A percentile compares a stretch with the other conserved stretches of the same genome.
Conservation (phyloP, 179 eudicot genomes). For the Beta lomatogona region DNA sequence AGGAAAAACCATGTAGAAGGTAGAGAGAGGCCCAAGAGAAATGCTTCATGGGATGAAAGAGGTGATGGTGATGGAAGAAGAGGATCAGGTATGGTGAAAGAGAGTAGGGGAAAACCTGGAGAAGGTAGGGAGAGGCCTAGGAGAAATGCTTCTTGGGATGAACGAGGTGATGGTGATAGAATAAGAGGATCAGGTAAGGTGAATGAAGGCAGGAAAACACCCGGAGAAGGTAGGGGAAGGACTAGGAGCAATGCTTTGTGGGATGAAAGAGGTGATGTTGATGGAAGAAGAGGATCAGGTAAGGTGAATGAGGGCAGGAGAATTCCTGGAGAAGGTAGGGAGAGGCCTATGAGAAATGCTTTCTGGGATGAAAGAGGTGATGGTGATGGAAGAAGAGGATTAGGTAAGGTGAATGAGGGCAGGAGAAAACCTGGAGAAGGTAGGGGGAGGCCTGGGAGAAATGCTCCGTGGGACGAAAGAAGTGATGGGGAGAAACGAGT, state of each 20-base stretch:
- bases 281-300: conserved; percentile 14
- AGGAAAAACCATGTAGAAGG: neutral
- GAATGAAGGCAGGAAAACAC: neutral
- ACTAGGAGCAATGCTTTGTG: neutral
- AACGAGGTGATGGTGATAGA: neutral
- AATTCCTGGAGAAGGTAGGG: neutral
- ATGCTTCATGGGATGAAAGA: conserved; percentile 2
- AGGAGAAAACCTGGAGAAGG: conserved; percentile 10
- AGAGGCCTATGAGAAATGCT: conserved; percentile 20
- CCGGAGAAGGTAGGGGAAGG: conserved; percentile 3
- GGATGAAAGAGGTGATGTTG: neutral
- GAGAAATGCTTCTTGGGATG: neutral
- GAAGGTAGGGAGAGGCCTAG: conserved; percentile 6
- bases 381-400: conserved; percentile 4
- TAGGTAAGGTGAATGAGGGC: neutral
- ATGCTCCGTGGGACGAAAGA: neutral
- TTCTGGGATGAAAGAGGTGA: neutral
- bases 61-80: conserved; percentile 6
- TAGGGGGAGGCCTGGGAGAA: neutral
- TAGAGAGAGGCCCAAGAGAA: conserved; percentile 6
- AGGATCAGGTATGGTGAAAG: conserved; percentile 3
- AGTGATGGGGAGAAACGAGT: neutral
- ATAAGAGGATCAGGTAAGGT: conserved; percentile 20
- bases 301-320: conserved; percentile 16
- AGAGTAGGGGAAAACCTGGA: conserved; percentile 5